Base-by-base conservation (phyloP, 257 asterid species). In the Gentiana dahurica region DNA sequence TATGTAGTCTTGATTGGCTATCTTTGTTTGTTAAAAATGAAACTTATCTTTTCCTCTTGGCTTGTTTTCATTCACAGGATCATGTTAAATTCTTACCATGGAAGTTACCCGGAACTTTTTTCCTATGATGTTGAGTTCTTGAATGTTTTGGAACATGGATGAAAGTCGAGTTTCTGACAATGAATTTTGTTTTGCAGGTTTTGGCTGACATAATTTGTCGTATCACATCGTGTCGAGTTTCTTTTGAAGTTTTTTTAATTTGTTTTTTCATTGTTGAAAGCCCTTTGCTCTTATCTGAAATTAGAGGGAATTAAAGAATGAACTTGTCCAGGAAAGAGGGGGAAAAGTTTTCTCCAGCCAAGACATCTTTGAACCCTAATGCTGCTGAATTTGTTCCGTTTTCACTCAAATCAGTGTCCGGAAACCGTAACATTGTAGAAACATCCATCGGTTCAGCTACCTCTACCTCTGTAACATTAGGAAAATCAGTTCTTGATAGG, bases 381-480 rank as follows among this genome's bases (percentile, higher is more conserved):
- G 98, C 98, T 15, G 87, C 92, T 10, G 96, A 87, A 64, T 90
- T 90, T 68, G 70, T 87, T 53, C 98, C 98, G 10, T 80, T 69
- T 54, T 72, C 91, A 71, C 80, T 90, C 54, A 69, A 84, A 64
- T 68, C 95, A 68, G 80, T 75, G 47, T 61, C 71, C 62, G 79
- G 83, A 51, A 70, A 62, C 52, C 38, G 60, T 57, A 67, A 53
- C 51, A 65, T 55, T 57, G 57, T 71, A 35, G 88, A 79, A 49
- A 61, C 75, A 48, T 57, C 80, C n/a, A 61, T 91, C 47, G 77
- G 68, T 62, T 65, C 73, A 51, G 57, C 74, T 15, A 62, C 60
- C 33, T 35, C 83, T 32, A 38, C 75, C 11, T 24, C 81, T 36
- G 45, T 74, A 35, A 54, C 79, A 36, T 73, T 74, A 35, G 96